A percentile compares a stretch with the other conserved stretches of the same genome.
phyloP scores from a whole-genome alignment of 306 rosid genomes.

The Quillaja saponaria region DNA sequence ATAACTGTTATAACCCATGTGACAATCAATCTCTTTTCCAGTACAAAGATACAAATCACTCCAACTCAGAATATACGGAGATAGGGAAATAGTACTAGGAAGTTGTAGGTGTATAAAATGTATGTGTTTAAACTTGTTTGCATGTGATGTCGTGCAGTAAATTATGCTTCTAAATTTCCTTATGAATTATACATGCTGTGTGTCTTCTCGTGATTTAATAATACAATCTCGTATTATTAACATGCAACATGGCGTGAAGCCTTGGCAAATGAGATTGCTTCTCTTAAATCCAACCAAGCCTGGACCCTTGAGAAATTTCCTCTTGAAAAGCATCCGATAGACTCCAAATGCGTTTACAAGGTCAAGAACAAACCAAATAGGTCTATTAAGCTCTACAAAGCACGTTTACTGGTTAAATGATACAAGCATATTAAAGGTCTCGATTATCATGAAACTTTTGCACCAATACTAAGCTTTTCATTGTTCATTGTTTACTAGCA shows the following conservation, averaged over 20 bases:
- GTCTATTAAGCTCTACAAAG: background rate
- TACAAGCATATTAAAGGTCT: background rate
- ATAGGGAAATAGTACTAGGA: too few relatives aligned
- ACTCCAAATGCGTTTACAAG: background rate
- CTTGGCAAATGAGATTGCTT: background rate
- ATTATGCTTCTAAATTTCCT: too few relatives aligned
- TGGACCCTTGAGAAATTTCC: background rate
- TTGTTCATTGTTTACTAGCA: background rate
- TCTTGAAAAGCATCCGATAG: background rate
- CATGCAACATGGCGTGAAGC: too few relatives aligned
- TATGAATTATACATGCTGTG: too few relatives aligned
- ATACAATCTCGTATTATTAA: too few relatives aligned
- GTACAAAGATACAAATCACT: slow-evolving; percentile 59
- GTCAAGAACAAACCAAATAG: background rate
- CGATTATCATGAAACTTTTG: background rate
- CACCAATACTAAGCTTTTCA: background rate
- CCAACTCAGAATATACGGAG: slow-evolving; percentile 42
- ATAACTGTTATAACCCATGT: slow-evolving; percentile 18
- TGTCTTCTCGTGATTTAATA: too few relatives aligned
- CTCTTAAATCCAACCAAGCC: background rate
- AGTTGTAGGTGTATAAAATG: too few relatives aligned
- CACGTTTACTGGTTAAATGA: background rate
- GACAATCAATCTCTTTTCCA: slow-evolving; percentile 39
- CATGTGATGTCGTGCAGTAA: too few relatives aligned
- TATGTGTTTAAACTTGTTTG: too few relatives aligned